Conservation (phyloP, 352 stramenopile species). For the Pythium pyrilobum region DNA sequence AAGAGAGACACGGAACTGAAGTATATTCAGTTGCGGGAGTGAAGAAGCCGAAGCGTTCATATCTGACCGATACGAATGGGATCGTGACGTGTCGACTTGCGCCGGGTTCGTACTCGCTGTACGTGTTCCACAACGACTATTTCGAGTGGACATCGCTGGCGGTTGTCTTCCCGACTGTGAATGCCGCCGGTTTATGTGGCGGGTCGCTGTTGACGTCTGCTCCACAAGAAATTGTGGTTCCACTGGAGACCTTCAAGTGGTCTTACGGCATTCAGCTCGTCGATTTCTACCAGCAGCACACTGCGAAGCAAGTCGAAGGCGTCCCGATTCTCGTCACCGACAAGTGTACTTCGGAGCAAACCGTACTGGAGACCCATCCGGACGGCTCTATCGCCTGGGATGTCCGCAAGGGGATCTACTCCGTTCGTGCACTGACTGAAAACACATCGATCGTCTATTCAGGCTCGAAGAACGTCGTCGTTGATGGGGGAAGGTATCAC, state of each 20-base stretch:
- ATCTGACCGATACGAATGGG: constrained; percentile 36
- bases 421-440: constrained; percentile 42
- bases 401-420: constrained; percentile 53
- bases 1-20: not conserved
- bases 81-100: constrained; percentile 31
- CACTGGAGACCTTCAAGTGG: constrained; percentile 56
- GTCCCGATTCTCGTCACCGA: constrained; percentile 53
- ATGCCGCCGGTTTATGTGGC: constrained; percentile 32
- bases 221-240: constrained; percentile 47
- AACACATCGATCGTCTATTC: constrained; percentile 66
- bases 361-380: constrained; percentile 33
- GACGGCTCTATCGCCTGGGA: constrained; percentile 46
- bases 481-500: constrained; percentile 52
- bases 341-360: constrained; percentile 46
- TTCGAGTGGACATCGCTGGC: constrained; percentile 67
- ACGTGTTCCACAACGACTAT: constrained; percentile 66
- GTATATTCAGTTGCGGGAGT: not conserved
- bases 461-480: constrained; percentile 57
- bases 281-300: constrained; percentile 60
- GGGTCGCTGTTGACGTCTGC: constrained; percentile 21
- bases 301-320: constrained; percentile 25
- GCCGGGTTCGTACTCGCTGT: constrained; percentile 60
- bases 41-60: constrained; percentile 22
- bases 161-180: constrained; percentile 49
- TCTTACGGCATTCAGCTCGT: constrained; percentile 57